phyloP scores from a whole-genome alignment of 2,329 filamentous ascomycete species.

The Diaporthe velutina region DNA sequence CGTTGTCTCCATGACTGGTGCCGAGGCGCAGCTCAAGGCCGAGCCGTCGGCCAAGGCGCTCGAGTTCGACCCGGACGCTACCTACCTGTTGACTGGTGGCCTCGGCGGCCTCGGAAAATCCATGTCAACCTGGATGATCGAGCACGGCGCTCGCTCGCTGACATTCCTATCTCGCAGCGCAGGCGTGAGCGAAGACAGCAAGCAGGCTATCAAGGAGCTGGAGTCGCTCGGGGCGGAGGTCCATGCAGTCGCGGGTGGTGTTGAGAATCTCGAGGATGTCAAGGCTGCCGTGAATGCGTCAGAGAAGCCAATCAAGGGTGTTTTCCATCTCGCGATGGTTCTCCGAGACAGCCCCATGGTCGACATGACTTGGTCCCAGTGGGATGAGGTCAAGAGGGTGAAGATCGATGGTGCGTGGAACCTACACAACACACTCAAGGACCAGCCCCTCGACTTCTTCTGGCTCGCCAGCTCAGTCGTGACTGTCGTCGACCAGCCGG shows the following conservation, averaged over 20 bases:
- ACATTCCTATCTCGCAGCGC: constrained; percentile 26
- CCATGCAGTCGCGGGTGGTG: neutral
- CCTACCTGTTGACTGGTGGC: constrained; percentile 32
- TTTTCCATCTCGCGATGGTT: constrained; percentile 31
- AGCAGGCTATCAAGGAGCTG: constrained; percentile 7
- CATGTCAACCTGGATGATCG: constrained; percentile 30
- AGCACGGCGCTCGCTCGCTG: constrained; percentile 8
- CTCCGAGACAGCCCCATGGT: constrained; percentile 11
- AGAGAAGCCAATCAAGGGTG: neutral
- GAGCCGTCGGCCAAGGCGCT: neutral
- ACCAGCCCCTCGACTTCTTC: neutral
- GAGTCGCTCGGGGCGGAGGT: neutral
- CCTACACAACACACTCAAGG: neutral
- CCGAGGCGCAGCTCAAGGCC: neutral
- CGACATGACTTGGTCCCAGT: neutral
- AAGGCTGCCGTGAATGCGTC: neutral
- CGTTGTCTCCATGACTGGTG: constrained; percentile 46
- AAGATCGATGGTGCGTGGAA: neutral
- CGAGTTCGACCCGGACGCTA: neutral
- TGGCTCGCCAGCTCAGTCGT: neutral
- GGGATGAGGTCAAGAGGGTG: constrained; percentile 1
- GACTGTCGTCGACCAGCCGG: neutral
- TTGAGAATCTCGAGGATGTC: neutral
- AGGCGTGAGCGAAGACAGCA: neutral
- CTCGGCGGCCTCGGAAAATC: constrained; percentile 24